phyloP scores from a whole-genome alignment of 1,284 basidiomycete species.

The Blastosporella zonata region DNA sequence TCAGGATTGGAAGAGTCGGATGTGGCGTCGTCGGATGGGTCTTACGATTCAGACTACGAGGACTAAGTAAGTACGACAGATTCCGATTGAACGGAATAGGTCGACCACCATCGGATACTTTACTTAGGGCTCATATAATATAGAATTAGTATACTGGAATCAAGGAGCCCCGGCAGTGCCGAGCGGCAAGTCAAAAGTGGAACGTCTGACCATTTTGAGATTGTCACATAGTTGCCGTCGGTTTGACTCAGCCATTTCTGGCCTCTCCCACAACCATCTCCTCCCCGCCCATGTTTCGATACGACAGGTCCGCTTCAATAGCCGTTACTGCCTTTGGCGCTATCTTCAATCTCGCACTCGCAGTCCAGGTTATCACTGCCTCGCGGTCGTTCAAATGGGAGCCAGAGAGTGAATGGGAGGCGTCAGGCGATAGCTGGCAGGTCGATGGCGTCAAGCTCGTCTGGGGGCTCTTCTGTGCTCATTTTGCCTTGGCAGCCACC shows the following conservation, averaged over 20 bases:
- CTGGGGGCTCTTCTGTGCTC: conserved; percentile 61
- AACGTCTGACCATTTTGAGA: conserved; percentile 9
- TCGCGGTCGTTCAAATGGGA: conserved; percentile 68
- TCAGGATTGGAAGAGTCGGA: background rate
- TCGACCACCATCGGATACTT: too few species aligned
- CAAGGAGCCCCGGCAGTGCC: background rate
- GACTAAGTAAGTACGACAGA: too few species aligned
- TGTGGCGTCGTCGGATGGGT: conserved; percentile 3
- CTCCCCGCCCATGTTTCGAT: conserved; percentile 21
- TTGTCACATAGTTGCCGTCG: conserved; percentile 4
- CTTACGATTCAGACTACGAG: conserved; percentile 1
- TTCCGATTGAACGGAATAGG: conserved; percentile 7
- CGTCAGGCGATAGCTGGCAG: conserved; percentile 52
- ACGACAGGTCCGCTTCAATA: conserved; percentile 51
- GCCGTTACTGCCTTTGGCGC: conserved; percentile 55
- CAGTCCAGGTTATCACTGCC: conserved; percentile 51
- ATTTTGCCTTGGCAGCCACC: conserved; percentile 60
- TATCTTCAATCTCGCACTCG: conserved; percentile 51
- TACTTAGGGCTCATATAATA: too few species aligned
- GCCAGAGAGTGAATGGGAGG: conserved; percentile 70
- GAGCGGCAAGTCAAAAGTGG: conserved; percentile 7
- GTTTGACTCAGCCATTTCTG: conserved; percentile 19
- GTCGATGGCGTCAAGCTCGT: conserved; percentile 61
- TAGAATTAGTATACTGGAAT: background rate
- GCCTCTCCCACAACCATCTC: conserved; percentile 2